These are phyloP conservation scores for Plasmodium billcollinsi DNA, from an alignment of 169 alveolate genomes.

Conservation along the genomic window DNA sequence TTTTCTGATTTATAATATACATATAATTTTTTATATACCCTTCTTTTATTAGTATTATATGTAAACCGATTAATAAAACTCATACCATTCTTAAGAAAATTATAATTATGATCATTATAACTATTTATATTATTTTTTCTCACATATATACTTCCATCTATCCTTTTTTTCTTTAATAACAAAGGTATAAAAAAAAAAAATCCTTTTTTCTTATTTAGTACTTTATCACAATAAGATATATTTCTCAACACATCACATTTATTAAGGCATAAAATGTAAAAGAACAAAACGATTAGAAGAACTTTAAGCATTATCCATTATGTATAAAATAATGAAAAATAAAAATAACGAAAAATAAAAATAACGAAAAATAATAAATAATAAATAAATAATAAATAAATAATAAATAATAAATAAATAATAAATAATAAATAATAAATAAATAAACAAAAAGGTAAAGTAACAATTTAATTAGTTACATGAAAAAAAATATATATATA, in stretches of 20 bases:
- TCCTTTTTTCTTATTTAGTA: not conserved
- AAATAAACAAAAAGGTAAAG: no score
- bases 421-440: no score
- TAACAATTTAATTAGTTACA: no score
- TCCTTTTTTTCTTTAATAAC: slow-evolving; percentile 3
- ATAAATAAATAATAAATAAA: no score
- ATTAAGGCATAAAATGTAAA: not conserved
- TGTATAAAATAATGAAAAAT: not conserved
- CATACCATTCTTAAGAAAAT: not conserved
- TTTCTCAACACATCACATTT: not conserved
- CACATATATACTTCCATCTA: not conserved
- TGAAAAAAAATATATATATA: no score
- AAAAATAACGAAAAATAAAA: no score
- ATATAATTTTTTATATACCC: not conserved
- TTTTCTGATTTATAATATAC: not conserved
- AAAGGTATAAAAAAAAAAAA: not conserved
- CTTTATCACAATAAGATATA: no score
- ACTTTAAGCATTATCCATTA: slow-evolving; percentile 55
- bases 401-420: no score
- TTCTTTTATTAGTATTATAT: not conserved
- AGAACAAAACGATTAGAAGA: not conserved
- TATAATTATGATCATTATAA: no score
- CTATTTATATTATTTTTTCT: no score
- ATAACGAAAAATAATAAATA: no score
- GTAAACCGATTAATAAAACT: not conserved